Base-by-base conservation (phyloP, 2,329 filamentous ascomycete genomes). In the Chaetomium sp. region DNA sequence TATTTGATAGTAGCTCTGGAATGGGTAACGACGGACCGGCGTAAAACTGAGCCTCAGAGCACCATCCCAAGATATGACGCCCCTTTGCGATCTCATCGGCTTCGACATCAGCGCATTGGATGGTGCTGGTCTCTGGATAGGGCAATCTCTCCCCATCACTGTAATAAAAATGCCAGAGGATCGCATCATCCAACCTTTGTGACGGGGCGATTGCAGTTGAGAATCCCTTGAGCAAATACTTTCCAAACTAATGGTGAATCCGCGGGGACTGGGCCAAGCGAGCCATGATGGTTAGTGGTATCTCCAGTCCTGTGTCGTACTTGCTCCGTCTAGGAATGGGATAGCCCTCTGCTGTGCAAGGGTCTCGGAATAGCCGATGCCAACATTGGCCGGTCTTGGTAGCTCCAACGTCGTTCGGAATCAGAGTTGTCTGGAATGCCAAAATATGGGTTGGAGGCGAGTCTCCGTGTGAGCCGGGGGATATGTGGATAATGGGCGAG, bases 251-350 rank as follows among this genome's bases (percentile, higher is more conserved):
- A 2, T 56, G 21, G n/a, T 56, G 29, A 19, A 56, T 13, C 16
- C 53, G 31, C 1, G 19, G 16, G n/a, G 19, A 23, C 19, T 56
- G 29, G 16, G 21, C 29, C n/a, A 56, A 31, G 19, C 31, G 9
- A 21, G 53, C 53, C 53, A 33, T 33, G 9, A 56, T 56, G n/a
- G 31, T 31, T 5, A 56, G 53, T 13, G 53, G 31, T 19, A 56
- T 38, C 33, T 56, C 53, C 8, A 56, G 53, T 21, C 53, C 53
- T 10, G 29, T 56, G 31, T 25, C 29, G 10, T 21, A 10, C 16
- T 21, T 31, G 21, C 29, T 29, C 21, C 53, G 19, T 23, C 31
- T 19, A 21, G 19, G 53, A 13, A 56, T 56, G 53, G 53, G 53
- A 38, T 35, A 56, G 53, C 53, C 53, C 27, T 3, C 21, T 9